These are phyloP conservation scores for Mycosphaerella arachidis DNA, from an alignment of 2,329 filamentous ascomycete species.

Conservation along the genomic window DNA sequence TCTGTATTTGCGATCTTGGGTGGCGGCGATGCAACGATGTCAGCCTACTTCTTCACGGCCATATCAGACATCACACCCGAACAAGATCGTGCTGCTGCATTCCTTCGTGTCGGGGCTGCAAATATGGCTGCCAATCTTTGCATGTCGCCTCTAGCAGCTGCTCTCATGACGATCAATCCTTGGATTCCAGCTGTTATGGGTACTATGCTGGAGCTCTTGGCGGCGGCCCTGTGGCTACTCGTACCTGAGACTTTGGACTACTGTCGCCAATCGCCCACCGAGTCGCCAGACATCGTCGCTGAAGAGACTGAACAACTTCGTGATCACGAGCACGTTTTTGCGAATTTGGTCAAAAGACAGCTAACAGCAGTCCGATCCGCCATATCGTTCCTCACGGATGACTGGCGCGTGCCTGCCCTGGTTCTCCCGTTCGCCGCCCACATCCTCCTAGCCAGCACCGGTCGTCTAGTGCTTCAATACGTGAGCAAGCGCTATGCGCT, in stretches of 20 bases:
- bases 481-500: slow-evolving; percentile 49
- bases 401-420: slow-evolving; percentile 31
- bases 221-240: slow-evolving; percentile 17
- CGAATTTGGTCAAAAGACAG: neutral
- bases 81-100: slow-evolving; percentile 26
- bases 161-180: slow-evolving; percentile 33
- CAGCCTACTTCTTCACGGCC: slow-evolving; percentile 20
- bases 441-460: slow-evolving; percentile 21
- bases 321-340: neutral
- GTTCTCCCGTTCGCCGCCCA: slow-evolving; percentile 29
- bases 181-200: slow-evolving; percentile 33
- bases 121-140: slow-evolving; percentile 28
- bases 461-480: slow-evolving; percentile 49
- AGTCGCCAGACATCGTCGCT: neutral
- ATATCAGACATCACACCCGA: slow-evolving; percentile 32
- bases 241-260: slow-evolving; percentile 35
- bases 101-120: slow-evolving; percentile 30
- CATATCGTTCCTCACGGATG: slow-evolving; percentile 28
- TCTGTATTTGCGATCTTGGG: slow-evolving; percentile 29
- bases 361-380: slow-evolving; percentile 14
- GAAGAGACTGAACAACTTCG: neutral
- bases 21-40: slow-evolving; percentile 25
- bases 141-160: slow-evolving; percentile 32
- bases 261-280: neutral
- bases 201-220: slow-evolving; percentile 14